These are phyloP conservation scores for Debaryomyces fabryi DNA, from an alignment of 1,139 yeast species.

Conservation along the genomic window DNA sequence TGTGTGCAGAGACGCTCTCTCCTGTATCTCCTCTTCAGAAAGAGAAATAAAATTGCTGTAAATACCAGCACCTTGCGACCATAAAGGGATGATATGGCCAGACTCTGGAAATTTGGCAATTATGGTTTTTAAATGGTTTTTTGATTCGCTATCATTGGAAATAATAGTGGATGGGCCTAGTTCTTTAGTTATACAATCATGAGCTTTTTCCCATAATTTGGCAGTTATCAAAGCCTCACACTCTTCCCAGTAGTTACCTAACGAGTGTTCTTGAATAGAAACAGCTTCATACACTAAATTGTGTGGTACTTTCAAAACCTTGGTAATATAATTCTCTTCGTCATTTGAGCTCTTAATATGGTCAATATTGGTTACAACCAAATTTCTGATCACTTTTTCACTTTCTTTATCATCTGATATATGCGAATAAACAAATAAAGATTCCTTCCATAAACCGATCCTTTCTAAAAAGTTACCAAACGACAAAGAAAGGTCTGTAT, in stretches of 20 bases:
- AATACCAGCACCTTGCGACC: slow-evolving; percentile 66
- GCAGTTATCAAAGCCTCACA: slow-evolving; percentile 68
- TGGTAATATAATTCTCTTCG: slow-evolving; percentile 36
- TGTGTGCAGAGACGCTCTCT: slow-evolving; percentile 12
- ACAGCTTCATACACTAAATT: slow-evolving; percentile 52
- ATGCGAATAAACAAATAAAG: slow-evolving; percentile 63
- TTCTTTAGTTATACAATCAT: slow-evolving; percentile 49
- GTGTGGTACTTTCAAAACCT: slow-evolving; percentile 48
- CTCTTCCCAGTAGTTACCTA: slow-evolving; percentile 60
- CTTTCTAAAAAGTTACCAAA: slow-evolving; percentile 59
- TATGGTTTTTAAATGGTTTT: slow-evolving; percentile 39
- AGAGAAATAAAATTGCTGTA: slow-evolving; percentile 49
- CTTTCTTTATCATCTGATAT: slow-evolving; percentile 47
- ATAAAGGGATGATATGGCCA: slow-evolving; percentile 46
- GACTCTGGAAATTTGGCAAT: slow-evolving; percentile 50
- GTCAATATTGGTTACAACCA: slow-evolving; percentile 52
- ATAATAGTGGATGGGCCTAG: slow-evolving; percentile 75
- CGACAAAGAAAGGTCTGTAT: slow-evolving; percentile 35
- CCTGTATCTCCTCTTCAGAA: slow-evolving; percentile 19
- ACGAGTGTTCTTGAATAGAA: slow-evolving; percentile 45
- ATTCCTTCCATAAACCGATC: slow-evolving; percentile 56
- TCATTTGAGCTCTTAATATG: slow-evolving; percentile 31
- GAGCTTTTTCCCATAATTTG: slow-evolving; percentile 63
- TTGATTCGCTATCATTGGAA: slow-evolving; percentile 39
- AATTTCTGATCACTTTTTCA: slow-evolving; percentile 39